These are phyloP conservation scores for Fusarium floridanum DNA, from an alignment of 2,329 filamentous ascomycete species.

Conservation along the genomic window DNA sequence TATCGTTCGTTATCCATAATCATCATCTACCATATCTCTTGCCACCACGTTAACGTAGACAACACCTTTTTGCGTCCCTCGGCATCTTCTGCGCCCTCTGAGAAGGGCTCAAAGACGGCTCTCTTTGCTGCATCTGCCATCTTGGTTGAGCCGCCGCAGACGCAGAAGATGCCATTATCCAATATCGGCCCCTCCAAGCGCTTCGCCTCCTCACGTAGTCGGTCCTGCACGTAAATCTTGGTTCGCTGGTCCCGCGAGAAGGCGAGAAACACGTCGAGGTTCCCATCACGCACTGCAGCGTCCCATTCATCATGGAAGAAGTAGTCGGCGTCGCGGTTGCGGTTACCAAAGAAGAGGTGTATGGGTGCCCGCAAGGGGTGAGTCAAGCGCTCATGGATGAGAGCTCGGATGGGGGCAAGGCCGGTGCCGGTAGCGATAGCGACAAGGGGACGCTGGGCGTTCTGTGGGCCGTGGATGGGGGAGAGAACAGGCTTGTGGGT, in stretches of 20 bases:
- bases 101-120: slow-evolving; percentile 64
- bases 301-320: slow-evolving; percentile 86
- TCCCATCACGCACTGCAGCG: slow-evolving; percentile 26
- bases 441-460: slow-evolving; percentile 70
- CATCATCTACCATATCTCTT: slow-evolving; percentile 68
- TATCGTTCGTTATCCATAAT: not conserved
- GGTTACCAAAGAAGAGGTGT: slow-evolving; percentile 86
- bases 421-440: slow-evolving; percentile 90
- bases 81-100: slow-evolving; percentile 52
- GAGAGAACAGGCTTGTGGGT: slow-evolving; percentile 64
- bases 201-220: slow-evolving; percentile 59
- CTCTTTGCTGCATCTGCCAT: slow-evolving; percentile 69
- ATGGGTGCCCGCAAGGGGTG: slow-evolving; percentile 53
- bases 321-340: slow-evolving; percentile 80
- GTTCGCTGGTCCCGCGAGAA: slow-evolving; percentile 63
- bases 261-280: slow-evolving; percentile 56
- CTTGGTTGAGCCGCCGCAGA: slow-evolving; percentile 69
- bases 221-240: slow-evolving; percentile 70
- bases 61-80: slow-evolving; percentile 56
- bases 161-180: slow-evolving; percentile 60
- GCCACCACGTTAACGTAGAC: slow-evolving; percentile 61
- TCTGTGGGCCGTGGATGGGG: slow-evolving; percentile 56
- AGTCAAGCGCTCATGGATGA: slow-evolving; percentile 79
- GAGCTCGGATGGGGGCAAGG: slow-evolving; percentile 83
- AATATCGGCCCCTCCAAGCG: slow-evolving; percentile 52